Evolutionary conservation across 1,139 yeast genomes (phyloP), one percentile per base, ranked within the genome.

Genomic region (Nadsonia commutata): DNA sequence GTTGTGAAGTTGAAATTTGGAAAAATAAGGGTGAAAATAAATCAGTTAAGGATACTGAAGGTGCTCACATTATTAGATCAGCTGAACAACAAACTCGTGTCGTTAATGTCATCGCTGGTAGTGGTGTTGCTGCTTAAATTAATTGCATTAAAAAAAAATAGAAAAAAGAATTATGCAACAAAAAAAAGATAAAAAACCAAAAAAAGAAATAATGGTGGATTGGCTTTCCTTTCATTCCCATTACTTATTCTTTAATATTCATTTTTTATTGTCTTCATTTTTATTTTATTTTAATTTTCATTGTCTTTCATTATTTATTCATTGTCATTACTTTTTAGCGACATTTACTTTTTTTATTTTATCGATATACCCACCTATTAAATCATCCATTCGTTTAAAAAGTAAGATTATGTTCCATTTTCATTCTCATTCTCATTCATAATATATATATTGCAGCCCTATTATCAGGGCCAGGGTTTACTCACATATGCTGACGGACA

Each of bases 1-100:
- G 86, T 3, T 73, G 82, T 52, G 88, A 83, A 51, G 83, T 78
- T 48, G 83, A 83, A 52, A 84, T 83, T 18, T 86, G 95, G 96
- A 64, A 64, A 49, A 50, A 27, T 16, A 27, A 27, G 33, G 33
- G 33, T 27, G 33, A 27, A 27, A 27, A 27, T 27, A 27, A 27
- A 16, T 27, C 33, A 11, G 5, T 27, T 13, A 27, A 27, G 33
- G 33, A 27, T 27, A 11, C 33, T 13, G 33, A 27, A 27, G 33
- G 33, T 13, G 33, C 33, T 27, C 33, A 27, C 33, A 27, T 27
- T 13, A 9, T 27, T 27, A 27, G 33, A 27, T 11, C 16, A 11
- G 33, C 33, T 13, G 33, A 27, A 13, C 33, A 27, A 27, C 33
- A 11, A 13, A 6, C 33, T 13, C 9, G 33, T 11, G 33, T 27